Base-by-base conservation (phyloP, 2,329 filamentous ascomycete species). In the Curvularia eragrostidis region DNA sequence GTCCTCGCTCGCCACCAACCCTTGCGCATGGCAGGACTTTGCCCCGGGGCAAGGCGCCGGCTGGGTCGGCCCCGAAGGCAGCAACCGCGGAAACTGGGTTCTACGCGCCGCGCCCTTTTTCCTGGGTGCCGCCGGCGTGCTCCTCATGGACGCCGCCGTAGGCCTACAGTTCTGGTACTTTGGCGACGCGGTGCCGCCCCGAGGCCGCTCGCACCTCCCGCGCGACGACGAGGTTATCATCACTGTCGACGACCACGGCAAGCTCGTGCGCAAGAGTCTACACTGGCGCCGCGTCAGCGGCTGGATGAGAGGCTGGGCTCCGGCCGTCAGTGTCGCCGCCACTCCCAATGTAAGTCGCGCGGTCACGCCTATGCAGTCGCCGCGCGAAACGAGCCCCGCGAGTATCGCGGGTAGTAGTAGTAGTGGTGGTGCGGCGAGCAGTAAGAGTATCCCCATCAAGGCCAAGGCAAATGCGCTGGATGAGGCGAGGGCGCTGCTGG, bases 291-390 rank as follows among this genome's bases (percentile, higher is more conserved):
- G 80, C 26, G 85, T 88, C 5, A 85, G 79, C 55, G 86, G 86
- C 9, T 89, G 85, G 85, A 87, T 89, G 85, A 80, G 86, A 58
- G 86, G 86, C 2, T 89, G 86, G 87, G 82, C 87, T 34, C 87
- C 87, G 1, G 81, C 77, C 52, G 76, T 82, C 24, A 77, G 75
- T 59, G 77, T 77, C 7, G 72, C 72, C 5, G 75, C 67, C 0
- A 76, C 74, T 4, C 74, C 74, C 3, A 71, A 62, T 44, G 66
- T 59, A 0, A 74, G 70, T 52, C 65, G 71, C 1, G 68, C 68
- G 1, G 48, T 48, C 1, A 77, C 73, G 21, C 74, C 74, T 2
- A 66, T 63, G 3, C 58, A 68, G 41, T 63, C 66, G 19, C 63
- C 65, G 9, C 62, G 66, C 13, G 64, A 51, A 24, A 48, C 10